Percentiles rank a stretch among this genome's conserved stretches.
Evolutionary conservation across 2,329 filamentous ascomycete species (phyloP).

Genomic region (Tolypocladium pustulatum): DNA sequence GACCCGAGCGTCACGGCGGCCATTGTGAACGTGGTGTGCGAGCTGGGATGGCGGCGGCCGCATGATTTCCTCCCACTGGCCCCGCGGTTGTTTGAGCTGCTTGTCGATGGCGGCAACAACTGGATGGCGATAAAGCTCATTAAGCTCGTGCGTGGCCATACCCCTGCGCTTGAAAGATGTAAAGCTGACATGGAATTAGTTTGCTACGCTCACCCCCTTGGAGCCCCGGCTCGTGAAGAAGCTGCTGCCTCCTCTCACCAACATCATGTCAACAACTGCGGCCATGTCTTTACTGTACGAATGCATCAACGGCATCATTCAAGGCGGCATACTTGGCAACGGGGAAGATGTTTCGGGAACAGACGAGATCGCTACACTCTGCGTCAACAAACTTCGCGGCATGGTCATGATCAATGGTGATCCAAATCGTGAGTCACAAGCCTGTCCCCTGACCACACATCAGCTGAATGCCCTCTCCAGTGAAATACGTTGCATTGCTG

Average conservation of each 20-base stretch:
- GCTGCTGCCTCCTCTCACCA: constrained; percentile 78
- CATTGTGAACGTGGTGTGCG: constrained; percentile 94
- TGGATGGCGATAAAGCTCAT: constrained; percentile 99
- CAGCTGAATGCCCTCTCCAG: constrained; percentile 28
- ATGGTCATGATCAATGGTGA: constrained; percentile 94
- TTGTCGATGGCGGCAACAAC: constrained; percentile 90
- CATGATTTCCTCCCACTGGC: constrained; percentile 90
- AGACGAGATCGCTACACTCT: constrained; percentile 85
- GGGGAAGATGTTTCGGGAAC: constrained; percentile 70
- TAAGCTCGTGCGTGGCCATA: constrained; percentile 57
- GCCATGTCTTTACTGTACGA: constrained; percentile 98
- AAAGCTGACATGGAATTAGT: constrained; percentile 40
- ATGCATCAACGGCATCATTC: constrained; percentile 96
- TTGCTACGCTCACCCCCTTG: constrained; percentile 85
- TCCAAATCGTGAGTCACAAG: constrained; percentile 62
- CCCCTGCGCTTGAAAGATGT: background rate
- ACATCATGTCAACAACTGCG: constrained; percentile 85
- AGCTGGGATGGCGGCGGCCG: constrained; percentile 86
- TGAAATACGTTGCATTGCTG: constrained; percentile 93
- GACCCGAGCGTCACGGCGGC: constrained; percentile 90
- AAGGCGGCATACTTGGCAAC: constrained; percentile 83
- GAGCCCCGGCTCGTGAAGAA: constrained; percentile 90
- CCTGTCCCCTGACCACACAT: background rate
- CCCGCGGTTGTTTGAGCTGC: constrained; percentile 79
- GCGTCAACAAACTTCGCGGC: constrained; percentile 82